Conservation (phyloP, 345 rosid genomes). For the Pseudoturritis turrita region DNA sequence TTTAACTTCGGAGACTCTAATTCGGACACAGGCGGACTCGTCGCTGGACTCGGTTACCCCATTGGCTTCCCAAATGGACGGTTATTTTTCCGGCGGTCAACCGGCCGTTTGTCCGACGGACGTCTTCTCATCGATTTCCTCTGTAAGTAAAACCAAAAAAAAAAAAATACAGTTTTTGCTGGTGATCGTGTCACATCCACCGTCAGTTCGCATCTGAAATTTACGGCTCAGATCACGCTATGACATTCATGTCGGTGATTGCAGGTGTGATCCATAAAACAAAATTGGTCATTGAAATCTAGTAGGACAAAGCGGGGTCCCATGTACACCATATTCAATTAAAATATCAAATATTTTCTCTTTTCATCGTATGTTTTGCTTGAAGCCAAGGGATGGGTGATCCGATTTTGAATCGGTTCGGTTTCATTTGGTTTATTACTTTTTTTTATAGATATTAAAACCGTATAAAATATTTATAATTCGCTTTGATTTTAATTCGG, state of each 20-base stretch:
- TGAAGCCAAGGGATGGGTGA: too few relatives aligned
- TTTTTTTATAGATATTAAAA: too few relatives aligned
- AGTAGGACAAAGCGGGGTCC: not conserved
- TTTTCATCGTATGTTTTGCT: too few relatives aligned
- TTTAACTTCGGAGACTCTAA: conserved; percentile 52
- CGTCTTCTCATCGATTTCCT: conserved; percentile 78
- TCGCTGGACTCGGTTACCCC: conserved; percentile 39
- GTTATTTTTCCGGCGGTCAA: conserved; percentile 49
- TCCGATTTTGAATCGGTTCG: too few relatives aligned
- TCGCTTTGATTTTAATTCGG: too few relatives aligned
- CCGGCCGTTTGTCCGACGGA: conserved; percentile 77
- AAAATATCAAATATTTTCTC: too few relatives aligned
- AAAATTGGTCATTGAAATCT: not conserved
- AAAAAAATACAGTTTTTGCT: not conserved
- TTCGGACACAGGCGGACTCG: conserved; percentile 37
- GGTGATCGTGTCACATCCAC: conserved; percentile 1
- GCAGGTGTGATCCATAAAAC: not conserved
- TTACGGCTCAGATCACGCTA: not conserved
- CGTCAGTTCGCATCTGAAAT: not conserved
- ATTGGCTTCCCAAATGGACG: conserved; percentile 16
- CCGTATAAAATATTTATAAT: too few relatives aligned
- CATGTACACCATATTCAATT: not conserved
- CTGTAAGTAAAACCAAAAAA: conserved; percentile 51
- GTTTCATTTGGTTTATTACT: too few relatives aligned
- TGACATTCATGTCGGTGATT: conserved; percentile 19